Percentiles rank a stretch among this genome's conserved stretches.
Conservation (phyloP, 164 flowering plant genomes). For the Sextonia rubra region DNA sequence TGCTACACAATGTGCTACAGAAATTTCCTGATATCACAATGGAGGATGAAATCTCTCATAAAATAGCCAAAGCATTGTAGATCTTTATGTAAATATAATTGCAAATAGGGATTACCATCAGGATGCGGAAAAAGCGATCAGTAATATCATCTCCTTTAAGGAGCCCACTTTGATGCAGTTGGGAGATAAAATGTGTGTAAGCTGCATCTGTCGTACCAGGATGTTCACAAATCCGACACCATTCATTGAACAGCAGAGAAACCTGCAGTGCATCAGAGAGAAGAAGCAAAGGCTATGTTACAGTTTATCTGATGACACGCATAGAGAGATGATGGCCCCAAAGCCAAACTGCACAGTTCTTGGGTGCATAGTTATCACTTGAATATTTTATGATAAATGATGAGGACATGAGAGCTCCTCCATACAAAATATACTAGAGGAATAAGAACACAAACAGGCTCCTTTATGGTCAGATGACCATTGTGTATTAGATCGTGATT, state of each 20-base stretch:
- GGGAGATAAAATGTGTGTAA: slow-evolving; percentile 47
- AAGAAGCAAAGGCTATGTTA: not conserved
- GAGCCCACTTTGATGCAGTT: slow-evolving; percentile 72
- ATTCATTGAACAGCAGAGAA: slow-evolving; percentile 57
- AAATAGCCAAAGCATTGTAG: not conserved
- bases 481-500: no score
- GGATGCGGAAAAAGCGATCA: slow-evolving; percentile 73
- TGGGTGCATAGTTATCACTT: no score
- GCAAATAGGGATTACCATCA: slow-evolving; percentile 38
- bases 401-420: no score
- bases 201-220: slow-evolving; percentile 66
- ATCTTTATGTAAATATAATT: not conserved
- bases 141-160: slow-evolving; percentile 85
- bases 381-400: no score
- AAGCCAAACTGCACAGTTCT: no score
- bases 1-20: slow-evolving; percentile 75
- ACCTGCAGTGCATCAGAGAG: slow-evolving; percentile 41
- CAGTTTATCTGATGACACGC: not conserved
- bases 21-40: slow-evolving; percentile 51
- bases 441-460: no score
- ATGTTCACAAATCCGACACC: slow-evolving; percentile 75
- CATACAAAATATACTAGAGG: no score
- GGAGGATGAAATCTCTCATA: not conserved
- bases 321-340: not conserved
- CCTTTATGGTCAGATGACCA: no score